phyloP scores from a whole-genome alignment of 2,329 filamentous ascomycete species.

The Colletotrichum lindemuthianum region DNA sequence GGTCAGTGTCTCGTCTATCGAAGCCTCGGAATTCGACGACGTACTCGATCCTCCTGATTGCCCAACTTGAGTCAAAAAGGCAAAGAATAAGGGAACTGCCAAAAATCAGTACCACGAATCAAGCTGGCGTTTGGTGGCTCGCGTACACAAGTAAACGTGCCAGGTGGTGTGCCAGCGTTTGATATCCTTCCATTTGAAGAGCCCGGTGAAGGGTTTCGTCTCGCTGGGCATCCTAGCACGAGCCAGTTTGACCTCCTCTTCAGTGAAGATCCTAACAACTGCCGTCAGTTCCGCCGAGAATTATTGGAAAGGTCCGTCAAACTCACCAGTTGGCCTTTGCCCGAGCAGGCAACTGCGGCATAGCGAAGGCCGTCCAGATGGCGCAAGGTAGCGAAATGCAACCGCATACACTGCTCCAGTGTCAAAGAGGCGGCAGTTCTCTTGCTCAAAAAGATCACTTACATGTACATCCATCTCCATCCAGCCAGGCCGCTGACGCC shows the following conservation, averaged over 20 bases:
- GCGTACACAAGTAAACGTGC: constrained; percentile 42
- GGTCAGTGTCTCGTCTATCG: neutral
- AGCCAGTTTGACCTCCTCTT: constrained; percentile 38
- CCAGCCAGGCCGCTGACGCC: constrained; percentile 38
- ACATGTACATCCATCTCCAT: constrained; percentile 44
- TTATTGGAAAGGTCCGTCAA: neutral
- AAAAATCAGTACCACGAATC: neutral
- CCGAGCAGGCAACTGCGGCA: constrained; percentile 41
- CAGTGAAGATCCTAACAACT: constrained; percentile 39
- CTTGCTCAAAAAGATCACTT: constrained; percentile 4
- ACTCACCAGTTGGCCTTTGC: constrained; percentile 42
- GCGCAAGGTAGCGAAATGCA: constrained; percentile 41
- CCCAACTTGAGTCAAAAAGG: constrained; percentile 38
- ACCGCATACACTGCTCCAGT: constrained; percentile 38
- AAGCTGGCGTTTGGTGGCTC: too few relatives aligned
- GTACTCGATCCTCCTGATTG: constrained; percentile 41
- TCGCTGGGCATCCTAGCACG: constrained; percentile 41
- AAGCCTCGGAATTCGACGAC: neutral
- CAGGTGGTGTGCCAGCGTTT: constrained; percentile 44
- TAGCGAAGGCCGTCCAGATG: constrained; percentile 41
- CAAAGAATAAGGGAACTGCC: constrained; percentile 40
- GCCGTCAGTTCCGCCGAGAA: too few relatives aligned
- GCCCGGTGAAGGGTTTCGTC: constrained; percentile 38
- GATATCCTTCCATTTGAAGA: constrained; percentile 44
- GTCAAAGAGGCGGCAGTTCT: neutral